Conservation (phyloP, 2,329 filamentous ascomycete genomes). For the Talaromyces rugulosus region DNA sequence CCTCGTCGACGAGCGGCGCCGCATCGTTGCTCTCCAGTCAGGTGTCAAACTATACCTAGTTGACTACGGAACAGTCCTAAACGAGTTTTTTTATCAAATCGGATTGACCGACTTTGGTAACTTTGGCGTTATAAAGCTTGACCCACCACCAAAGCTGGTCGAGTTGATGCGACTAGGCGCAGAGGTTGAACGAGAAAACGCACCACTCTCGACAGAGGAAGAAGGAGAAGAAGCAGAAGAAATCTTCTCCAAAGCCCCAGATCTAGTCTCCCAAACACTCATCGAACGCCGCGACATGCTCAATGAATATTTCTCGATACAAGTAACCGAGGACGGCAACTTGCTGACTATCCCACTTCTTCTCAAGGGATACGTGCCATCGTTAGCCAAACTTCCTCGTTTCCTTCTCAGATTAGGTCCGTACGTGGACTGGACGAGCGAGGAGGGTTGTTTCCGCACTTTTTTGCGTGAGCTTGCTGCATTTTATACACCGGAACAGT, state of each 20-base stretch:
- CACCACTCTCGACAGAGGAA: neutral
- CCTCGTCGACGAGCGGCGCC: conserved; percentile 78
- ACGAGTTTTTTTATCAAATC: conserved; percentile 93
- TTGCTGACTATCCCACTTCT: conserved; percentile 77
- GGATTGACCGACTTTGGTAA: conserved; percentile 95
- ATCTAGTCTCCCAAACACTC: conserved; percentile 63
- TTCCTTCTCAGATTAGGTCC: conserved; percentile 88
- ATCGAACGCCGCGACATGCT: conserved; percentile 80
- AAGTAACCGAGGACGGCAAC: conserved; percentile 73
- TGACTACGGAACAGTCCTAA: conserved; percentile 82
- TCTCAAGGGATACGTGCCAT: conserved; percentile 82
- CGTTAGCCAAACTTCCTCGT: conserved; percentile 77
- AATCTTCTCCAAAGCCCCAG: conserved; percentile 62
- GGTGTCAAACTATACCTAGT: conserved; percentile 89
- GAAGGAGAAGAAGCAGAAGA: conserved; percentile 45
- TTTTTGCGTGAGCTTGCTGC: conserved; percentile 82
- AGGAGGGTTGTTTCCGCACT: conserved; percentile 78
- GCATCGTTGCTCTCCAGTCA: conserved; percentile 87
- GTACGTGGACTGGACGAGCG: conserved; percentile 78
- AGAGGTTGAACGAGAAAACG: conserved; percentile 56
- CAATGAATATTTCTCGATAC: conserved; percentile 83
- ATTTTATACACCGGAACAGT: conserved; percentile 84
- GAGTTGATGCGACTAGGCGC: conserved; percentile 71
- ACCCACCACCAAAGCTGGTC: conserved; percentile 66
- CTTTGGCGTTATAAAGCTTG: conserved; percentile 78